phyloP scores from a whole-genome alignment of 2,329 filamentous ascomycete genomes.

The Metarhizium humberi region DNA sequence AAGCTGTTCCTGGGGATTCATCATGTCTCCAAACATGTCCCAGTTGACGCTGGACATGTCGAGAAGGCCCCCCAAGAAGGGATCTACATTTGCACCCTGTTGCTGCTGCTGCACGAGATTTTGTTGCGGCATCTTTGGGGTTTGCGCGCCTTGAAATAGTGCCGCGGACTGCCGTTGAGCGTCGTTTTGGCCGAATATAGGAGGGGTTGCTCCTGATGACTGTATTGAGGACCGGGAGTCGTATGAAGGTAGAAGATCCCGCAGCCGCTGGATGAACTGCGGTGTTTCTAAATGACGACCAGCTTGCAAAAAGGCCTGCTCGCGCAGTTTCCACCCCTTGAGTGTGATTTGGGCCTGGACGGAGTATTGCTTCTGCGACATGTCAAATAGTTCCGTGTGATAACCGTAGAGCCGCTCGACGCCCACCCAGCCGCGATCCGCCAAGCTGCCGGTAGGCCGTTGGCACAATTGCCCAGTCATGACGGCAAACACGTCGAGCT shows the following conservation, averaged over 20 bases:
- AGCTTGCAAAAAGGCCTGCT: constrained; percentile 27
- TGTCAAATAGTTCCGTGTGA: constrained; percentile 42
- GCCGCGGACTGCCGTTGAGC: neutral
- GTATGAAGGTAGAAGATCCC: constrained; percentile 29
- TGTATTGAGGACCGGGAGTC: constrained; percentile 24
- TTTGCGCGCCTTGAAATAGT: neutral
- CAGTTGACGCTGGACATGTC: constrained; percentile 35
- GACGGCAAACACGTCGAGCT: constrained; percentile 46
- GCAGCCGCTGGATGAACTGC: constrained; percentile 35
- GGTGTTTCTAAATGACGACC: constrained; percentile 33
- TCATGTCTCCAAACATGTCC: constrained; percentile 32
- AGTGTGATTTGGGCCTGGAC: constrained; percentile 38
- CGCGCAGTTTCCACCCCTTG: constrained; percentile 43
- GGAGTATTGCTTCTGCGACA: constrained; percentile 33
- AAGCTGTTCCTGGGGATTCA: constrained; percentile 18
- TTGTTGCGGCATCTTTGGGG: neutral
- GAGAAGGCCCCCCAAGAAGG: constrained; percentile 33
- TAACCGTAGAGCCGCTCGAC: constrained; percentile 37
- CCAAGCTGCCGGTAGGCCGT: constrained; percentile 36
- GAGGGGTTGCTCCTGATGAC: constrained; percentile 6
- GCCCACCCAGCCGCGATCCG: constrained; percentile 43
- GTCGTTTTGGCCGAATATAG: neutral
- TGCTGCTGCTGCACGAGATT: constrained; percentile 3
- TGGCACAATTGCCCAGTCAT: constrained; percentile 44
- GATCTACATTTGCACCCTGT: constrained; percentile 25